phyloP scores from a whole-genome alignment of 2,329 filamentous ascomycete species.

The Lanzia echinophila region DNA sequence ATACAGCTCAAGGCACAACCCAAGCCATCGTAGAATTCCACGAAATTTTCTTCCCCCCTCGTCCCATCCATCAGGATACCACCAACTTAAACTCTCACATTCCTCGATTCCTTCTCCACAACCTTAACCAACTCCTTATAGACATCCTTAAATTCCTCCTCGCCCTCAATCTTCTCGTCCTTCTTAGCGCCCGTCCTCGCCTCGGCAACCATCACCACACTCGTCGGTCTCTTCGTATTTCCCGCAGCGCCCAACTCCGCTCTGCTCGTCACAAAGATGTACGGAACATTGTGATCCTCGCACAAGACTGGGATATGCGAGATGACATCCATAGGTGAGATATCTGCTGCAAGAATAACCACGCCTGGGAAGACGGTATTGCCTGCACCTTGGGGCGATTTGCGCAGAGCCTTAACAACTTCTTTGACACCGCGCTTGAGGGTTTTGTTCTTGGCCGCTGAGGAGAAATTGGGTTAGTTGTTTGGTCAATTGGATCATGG shows the following conservation, averaged over 20 bases:
- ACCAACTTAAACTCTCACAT: constrained; percentile 30
- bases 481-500: neutral
- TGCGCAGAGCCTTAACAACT: constrained; percentile 96
- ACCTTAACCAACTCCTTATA: constrained; percentile 61
- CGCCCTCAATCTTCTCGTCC: constrained; percentile 39
- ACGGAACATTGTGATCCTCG: constrained; percentile 96
- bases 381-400: constrained; percentile 67
- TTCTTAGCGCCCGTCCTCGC: constrained; percentile 38
- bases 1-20: constrained; percentile 10
- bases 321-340: constrained; percentile 98
- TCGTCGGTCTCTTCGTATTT: constrained; percentile 92
- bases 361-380: constrained; percentile 61
- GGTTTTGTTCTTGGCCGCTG: constrained; percentile 90
- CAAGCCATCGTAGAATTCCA: constrained; percentile 3
- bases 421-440: constrained; percentile 98
- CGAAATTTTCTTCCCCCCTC: neutral
- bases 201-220: constrained; percentile 82
- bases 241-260: constrained; percentile 91
- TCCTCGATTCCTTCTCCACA: constrained; percentile 57
- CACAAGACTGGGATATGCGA: constrained; percentile 95
- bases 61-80: neutral
- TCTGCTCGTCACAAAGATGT: constrained; percentile 88
- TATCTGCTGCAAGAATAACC: constrained; percentile 91
- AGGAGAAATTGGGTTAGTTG: neutral
- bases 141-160: constrained; percentile 55